phyloP scores from a whole-genome alignment of 257 asterid species.

The Agastache rugosa region DNA sequence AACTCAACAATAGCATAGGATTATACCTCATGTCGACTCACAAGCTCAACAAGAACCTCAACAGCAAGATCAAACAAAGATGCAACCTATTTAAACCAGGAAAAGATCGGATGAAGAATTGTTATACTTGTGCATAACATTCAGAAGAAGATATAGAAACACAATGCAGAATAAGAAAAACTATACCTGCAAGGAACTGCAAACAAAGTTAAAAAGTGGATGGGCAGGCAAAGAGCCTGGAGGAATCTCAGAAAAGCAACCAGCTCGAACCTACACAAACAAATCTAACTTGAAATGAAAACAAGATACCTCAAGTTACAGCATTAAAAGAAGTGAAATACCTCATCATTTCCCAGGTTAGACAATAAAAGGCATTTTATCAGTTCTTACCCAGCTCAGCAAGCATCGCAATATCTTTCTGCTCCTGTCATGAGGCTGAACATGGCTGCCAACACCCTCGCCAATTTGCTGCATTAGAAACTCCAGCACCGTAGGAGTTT shows the following conservation, averaged over 20 bases:
- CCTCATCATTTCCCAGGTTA: slow-evolving; percentile 13
- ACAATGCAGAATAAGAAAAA: slow-evolving; percentile 27
- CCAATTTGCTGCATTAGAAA: slow-evolving; percentile 75
- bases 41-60: slow-evolving; percentile 83
- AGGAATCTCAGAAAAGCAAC: slow-evolving; percentile 81
- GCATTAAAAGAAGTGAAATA: slow-evolving; percentile 23
- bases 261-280: slow-evolving; percentile 81
- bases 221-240: slow-evolving; percentile 65
- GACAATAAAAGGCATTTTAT: slow-evolving; percentile 28
- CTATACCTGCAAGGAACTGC: slow-evolving; percentile 80
- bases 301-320: slow-evolving; percentile 27
- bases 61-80: slow-evolving; percentile 81
- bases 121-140: slow-evolving; percentile 26
- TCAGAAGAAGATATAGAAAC: slow-evolving; percentile 31
- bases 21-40: slow-evolving; percentile 83
- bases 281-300: slow-evolving; percentile 37
- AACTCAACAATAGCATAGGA: slow-evolving; percentile 31
- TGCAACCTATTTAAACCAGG: slow-evolving; percentile 52
- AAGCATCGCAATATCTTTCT: slow-evolving; percentile 86
- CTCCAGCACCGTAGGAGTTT: slow-evolving; percentile 78
- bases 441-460: slow-evolving; percentile 50
- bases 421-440: slow-evolving; percentile 61
- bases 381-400: slow-evolving; percentile 84
- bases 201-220: slow-evolving; percentile 75
- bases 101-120: slow-evolving; percentile 24